These are phyloP conservation scores for Salvia rosmarinus DNA, from an alignment of 257 asterid genomes.

Conservation along the genomic window DNA sequence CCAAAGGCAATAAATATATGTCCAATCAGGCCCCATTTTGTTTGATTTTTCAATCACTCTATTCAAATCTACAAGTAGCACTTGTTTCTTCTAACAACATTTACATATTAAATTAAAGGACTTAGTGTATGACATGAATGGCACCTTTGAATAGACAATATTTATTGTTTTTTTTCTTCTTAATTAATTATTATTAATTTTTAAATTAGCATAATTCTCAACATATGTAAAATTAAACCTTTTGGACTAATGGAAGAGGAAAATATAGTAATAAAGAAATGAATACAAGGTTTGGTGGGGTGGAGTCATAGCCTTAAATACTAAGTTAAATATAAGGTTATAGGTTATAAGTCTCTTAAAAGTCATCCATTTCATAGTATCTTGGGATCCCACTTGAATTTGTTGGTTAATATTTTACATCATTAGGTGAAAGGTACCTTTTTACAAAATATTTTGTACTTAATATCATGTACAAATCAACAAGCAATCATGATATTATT, in stretches of 20 bases:
- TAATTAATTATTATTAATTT: not conserved
- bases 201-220: conserved; percentile 8
- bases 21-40: conserved; percentile 37
- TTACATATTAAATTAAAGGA: conserved; percentile 27
- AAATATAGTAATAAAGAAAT: conserved; percentile 34
- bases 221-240: conserved; percentile 56
- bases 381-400: conserved; percentile 53
- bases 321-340: conserved; percentile 51
- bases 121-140: conserved; percentile 54
- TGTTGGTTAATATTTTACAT: conserved; percentile 73
- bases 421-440: conserved; percentile 82
- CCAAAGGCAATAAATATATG: conserved; percentile 40
- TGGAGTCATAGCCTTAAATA: conserved; percentile 55
- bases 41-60: conserved; percentile 34
- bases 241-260: conserved; percentile 61
- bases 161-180: conserved; percentile 20
- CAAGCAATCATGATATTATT: conserved; percentile 45
- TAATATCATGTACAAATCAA: conserved; percentile 32
- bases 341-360: conserved; percentile 50
- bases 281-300: conserved; percentile 57
- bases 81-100: conserved; percentile 38
- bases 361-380: conserved; percentile 47
- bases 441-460: conserved; percentile 41
- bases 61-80: conserved; percentile 37
- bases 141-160: conserved; percentile 62